phyloP scores from a whole-genome alignment of 495 filamentous ascomycete species.

The Daldinia decipiens region DNA sequence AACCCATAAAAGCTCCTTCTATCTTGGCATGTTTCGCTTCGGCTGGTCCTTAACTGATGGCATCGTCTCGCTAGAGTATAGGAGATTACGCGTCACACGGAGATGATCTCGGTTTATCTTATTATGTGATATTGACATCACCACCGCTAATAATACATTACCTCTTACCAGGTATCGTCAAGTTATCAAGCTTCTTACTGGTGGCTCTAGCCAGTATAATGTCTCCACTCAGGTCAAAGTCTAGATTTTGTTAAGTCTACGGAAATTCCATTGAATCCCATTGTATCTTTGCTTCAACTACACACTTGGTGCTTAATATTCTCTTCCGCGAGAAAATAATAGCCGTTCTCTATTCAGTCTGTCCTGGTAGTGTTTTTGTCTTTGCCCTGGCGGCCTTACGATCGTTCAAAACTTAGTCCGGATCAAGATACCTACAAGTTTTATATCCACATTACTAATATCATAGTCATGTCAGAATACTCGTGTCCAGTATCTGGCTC shows the following conservation, averaged over 20 bases:
- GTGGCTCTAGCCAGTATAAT: neutral
- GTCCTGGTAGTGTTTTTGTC: conserved; percentile 38
- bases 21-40: conserved; percentile 44
- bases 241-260: conserved; percentile 19
- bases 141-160: conserved; percentile 2
- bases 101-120: conserved; percentile 22
- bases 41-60: conserved; percentile 23
- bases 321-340: conserved; percentile 13
- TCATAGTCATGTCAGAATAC: conserved; percentile 38
- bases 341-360: conserved; percentile 11
- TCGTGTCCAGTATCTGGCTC: conserved; percentile 41
- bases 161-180: neutral
- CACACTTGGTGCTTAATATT: conserved; percentile 1
- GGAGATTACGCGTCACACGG: conserved; percentile 27
- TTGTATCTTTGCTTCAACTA: conserved; percentile 11
- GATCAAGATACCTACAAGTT: conserved; percentile 12
- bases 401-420: conserved; percentile 18
- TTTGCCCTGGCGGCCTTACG: conserved; percentile 37
- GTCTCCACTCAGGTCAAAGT: conserved; percentile 28
- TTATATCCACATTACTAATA: conserved; percentile 21
- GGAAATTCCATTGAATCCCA: conserved; percentile 19
- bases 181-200: conserved; percentile 17
- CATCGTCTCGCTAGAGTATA: conserved; percentile 15
- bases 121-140: conserved; percentile 8
- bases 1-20: conserved; percentile 13